Evolutionary conservation across 2,329 filamentous ascomycete species (phyloP), one percentile per base, ranked within the genome.

Genomic region (Penicillium fuscoglaucum): DNA sequence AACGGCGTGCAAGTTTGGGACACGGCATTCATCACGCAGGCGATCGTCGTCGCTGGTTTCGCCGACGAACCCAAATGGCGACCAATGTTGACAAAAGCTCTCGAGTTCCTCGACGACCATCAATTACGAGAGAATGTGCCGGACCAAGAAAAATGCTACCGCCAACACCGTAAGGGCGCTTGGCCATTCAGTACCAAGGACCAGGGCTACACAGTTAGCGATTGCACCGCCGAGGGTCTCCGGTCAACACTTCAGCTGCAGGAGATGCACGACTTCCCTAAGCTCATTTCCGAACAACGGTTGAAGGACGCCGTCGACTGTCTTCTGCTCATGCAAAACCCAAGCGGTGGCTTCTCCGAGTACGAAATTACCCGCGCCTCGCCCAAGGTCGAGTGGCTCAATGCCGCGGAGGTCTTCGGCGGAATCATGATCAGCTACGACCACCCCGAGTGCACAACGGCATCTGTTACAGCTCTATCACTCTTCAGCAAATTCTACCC

Each of bases 1-100:
- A 98, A 99, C 66, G 95, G 95, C n/a, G 93, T 98, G 1, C 95
- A 99, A 75, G 90, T 87, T 63, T 99, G 95, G 95, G 95, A 99
- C 72, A 99, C 95, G 0, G 84, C 92, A 0, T 98, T 98, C 71
- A 79, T 89, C 19, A 91, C 97, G 35, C 92, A 96, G 74, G 88
- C 90, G 0, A 85, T 90, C 6, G 84, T 91, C 52, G 90, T 91
- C 49, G 87, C 90, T 7, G 91, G 90, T 0, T 83, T 97, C 28
- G 87, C 89, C n/a, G 79, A 87, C 31, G 86, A 96, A 48, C 81
- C 87, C 13, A 86, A 88, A 67, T 97, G 90, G 86, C 84, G 83
- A 40, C 87, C 89, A 0, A 96, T 97, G 90, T 82, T 99, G 29
- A 82, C 82, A 8, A 92, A 90, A 70, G 91, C 92, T 0, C 82